Conservation (phyloP, 495 filamentous ascomycete species). For the Penicillium diatomitis region DNA sequence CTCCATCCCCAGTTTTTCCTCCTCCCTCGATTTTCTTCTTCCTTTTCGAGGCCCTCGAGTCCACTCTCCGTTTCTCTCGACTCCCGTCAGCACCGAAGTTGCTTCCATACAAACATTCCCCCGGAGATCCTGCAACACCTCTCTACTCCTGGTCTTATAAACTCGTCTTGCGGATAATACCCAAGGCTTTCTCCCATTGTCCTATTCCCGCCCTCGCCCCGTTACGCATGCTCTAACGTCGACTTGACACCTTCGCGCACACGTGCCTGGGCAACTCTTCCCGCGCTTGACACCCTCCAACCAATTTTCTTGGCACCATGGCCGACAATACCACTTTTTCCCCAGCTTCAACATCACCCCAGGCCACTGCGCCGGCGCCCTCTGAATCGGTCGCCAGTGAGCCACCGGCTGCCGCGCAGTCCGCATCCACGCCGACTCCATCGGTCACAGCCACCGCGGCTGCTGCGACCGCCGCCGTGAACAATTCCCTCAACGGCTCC, state of each 20-base stretch:
- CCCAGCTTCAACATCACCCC: slow-evolving; percentile 13
- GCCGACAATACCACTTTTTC: slow-evolving; percentile 15
- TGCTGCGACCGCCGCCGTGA: slow-evolving; percentile 38
- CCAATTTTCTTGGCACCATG: slow-evolving; percentile 24
- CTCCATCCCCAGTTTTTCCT: slow-evolving; percentile 7
- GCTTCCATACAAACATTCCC: not conserved
- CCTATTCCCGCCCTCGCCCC: no score
- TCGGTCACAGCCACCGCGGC: slow-evolving; percentile 31
- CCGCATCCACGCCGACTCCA: slow-evolving; percentile 13
- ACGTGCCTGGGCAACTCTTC: slow-evolving; percentile 13
- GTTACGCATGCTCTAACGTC: no score
- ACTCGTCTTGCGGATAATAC: no score
- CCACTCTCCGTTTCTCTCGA: no score
- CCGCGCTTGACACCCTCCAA: slow-evolving; percentile 14
- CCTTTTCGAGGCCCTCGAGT: not conserved
- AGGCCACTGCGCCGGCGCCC: slow-evolving; percentile 14
- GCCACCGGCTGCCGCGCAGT: slow-evolving; percentile 13
- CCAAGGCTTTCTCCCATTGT: no score
- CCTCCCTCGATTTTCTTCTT: slow-evolving; percentile 1
- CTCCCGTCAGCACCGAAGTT: not conserved
- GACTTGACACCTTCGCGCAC: not conserved
- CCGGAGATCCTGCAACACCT: no score
- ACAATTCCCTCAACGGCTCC: slow-evolving; percentile 28
- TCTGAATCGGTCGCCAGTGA: slow-evolving; percentile 21
- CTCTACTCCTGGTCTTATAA: no score